Base-by-base conservation (phyloP, 192 early-diverging fungal genomes). In the Umbelopsis isabellina region DNA sequence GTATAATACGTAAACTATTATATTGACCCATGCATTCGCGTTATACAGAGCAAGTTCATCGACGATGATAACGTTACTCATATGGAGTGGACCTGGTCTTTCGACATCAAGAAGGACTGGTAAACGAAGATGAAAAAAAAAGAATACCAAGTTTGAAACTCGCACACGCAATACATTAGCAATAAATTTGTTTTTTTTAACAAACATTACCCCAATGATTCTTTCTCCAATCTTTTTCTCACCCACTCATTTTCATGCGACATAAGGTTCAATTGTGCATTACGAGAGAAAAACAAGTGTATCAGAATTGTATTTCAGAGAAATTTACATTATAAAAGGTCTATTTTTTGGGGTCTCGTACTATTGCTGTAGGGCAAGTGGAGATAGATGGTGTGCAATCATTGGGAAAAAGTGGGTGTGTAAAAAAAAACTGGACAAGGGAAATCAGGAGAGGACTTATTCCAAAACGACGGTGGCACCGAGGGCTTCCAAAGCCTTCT, bases 381-480 rank as follows among this genome's bases (percentile, higher is more conserved):
- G 37, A 41, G 37, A 41, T 41, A 41, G 37, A 25, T 52, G 51
- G 21, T 13, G 21, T 52, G 22, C 51, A 52, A 25, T 30, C 13
- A 15, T 30, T 61, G 55, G 23, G 55, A 30, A 49, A 61, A 16
- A 61, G 30, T 11, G 13, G 52, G 7, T 55, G 25, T 37, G 55
- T 16, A 61, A 61, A 61, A 58, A 27, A 58, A n/a, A 35, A 61
- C 13, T 35, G 33, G 33, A 35, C 27, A 35, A 25, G 15, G 18
- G 33, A 15, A 61, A 61, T 55, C 16, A 16, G 21, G 30, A n/a
- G 27, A 33, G 52, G 23, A 27, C 16, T 84, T 94, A 99, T 82
- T 98, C 97, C 75, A 99, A 84, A n/a, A 90, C 81, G 70, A 99
- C 90, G 49, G 93, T 95, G 50, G 94, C 97, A 48, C 97, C 97